Conservation (phyloP, 495 filamentous ascomycete species). For the Aspergillus carlsbadensis region DNA sequence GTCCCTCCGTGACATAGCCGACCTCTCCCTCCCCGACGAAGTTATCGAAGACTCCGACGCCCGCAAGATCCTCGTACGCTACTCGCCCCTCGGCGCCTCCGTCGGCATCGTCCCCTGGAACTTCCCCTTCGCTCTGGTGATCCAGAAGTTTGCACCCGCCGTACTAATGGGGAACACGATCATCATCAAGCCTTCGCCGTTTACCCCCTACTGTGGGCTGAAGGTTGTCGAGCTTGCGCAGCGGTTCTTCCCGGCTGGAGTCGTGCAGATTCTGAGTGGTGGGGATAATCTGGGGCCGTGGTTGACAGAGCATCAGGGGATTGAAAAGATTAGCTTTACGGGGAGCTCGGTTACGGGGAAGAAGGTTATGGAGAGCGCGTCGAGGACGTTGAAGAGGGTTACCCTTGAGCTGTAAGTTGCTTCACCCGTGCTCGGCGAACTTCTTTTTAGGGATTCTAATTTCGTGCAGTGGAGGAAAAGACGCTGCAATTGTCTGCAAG, state of each 20-base stretch:
- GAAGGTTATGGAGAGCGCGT: constrained; percentile 30
- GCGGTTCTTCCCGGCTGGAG: constrained; percentile 83
- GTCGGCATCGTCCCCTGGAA: constrained; percentile 38
- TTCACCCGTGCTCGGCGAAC: too few relatives aligned
- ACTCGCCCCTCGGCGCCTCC: constrained; percentile 32
- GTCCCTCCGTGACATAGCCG: background rate
- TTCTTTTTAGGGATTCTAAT: background rate
- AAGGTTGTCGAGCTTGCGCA: constrained; percentile 78
- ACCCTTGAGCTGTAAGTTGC: constrained; percentile 39
- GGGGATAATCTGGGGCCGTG: constrained; percentile 76
- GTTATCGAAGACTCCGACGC: background rate
- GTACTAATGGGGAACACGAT: constrained; percentile 59
- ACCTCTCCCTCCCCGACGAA: background rate
- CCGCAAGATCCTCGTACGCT: background rate
- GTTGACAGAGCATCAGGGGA: constrained; percentile 67
- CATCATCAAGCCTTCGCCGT: constrained; percentile 88
- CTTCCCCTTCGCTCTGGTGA: constrained; percentile 16
- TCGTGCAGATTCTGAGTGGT: constrained; percentile 84
- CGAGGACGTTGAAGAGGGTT: constrained; percentile 50
- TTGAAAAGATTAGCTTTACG: constrained; percentile 68
- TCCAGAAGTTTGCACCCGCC: constrained; percentile 50
- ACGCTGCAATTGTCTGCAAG: constrained; percentile 2
- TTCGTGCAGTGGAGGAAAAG: constrained; percentile 35
- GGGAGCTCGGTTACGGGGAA: constrained; percentile 25
- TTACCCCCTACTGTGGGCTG: constrained; percentile 85